Percentiles rank a stretch among this genome's conserved stretches.
phyloP scores from a whole-genome alignment of 1,284 basidiomycete genomes.

The Tilletia horrida region DNA sequence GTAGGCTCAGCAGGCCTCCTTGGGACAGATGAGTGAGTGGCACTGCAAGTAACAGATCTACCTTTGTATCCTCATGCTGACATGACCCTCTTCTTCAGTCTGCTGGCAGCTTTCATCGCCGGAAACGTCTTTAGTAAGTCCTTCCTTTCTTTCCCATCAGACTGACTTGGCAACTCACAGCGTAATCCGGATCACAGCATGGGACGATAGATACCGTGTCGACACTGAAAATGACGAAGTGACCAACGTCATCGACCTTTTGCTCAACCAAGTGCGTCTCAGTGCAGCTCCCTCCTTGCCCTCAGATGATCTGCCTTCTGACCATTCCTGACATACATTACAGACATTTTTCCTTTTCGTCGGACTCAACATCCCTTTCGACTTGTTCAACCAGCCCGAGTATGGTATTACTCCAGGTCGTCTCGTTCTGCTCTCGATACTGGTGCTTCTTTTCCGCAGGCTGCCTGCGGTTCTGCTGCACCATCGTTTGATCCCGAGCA shows the following conservation, averaged over 20 bases:
- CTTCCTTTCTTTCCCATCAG: not conserved
- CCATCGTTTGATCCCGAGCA: constrained; percentile 47
- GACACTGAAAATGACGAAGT: constrained; percentile 49
- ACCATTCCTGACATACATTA: not conserved
- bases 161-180: not conserved
- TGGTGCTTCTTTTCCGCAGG: constrained; percentile 56
- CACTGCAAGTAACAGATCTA: not conserved
- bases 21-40: constrained; percentile 33
- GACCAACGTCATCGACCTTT: constrained; percentile 43
- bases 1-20: constrained; percentile 39
- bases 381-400: constrained; percentile 38
- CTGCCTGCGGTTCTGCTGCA: constrained; percentile 48
- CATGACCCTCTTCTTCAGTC: not conserved
- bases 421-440: constrained; percentile 55
- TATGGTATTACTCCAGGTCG: constrained; percentile 53
- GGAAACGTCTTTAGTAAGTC: constrained; percentile 35
- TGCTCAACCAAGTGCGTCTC: constrained; percentile 34
- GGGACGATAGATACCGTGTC: constrained; percentile 48
- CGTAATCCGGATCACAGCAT: constrained; percentile 17
- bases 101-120: constrained; percentile 44
- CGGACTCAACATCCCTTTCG: constrained; percentile 46
- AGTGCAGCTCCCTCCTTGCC: no score
- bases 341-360: constrained; percentile 56
- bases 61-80: not conserved
- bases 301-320: not conserved